Evolutionary conservation across 164 flowering plant genomes (phyloP).

Genomic region (Cinnamomum chago): DNA sequence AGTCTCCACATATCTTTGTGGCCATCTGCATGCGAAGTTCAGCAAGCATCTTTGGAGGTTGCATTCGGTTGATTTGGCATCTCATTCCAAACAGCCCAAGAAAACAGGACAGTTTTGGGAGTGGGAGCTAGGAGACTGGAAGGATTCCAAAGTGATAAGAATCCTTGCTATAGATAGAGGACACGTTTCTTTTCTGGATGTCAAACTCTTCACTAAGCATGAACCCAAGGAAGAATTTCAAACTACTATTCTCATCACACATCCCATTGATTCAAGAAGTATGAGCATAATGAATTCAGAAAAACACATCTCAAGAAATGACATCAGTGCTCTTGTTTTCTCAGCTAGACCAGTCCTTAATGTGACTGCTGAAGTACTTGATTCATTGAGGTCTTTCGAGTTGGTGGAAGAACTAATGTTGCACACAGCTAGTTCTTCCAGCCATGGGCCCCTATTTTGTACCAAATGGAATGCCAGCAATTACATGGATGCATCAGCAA

Average conservation of each 20-base stretch:
- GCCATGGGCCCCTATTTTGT: constrained; percentile 6
- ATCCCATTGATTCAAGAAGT: constrained; percentile 20
- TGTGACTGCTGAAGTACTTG: constrained; percentile 18
- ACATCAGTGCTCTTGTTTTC: constrained; percentile 17
- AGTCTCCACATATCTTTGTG: constrained; percentile 17
- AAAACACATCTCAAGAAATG: constrained; percentile 2
- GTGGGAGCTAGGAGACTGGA: constrained; percentile 26
- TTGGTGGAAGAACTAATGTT: constrained; percentile 17
- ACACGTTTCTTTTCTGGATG: constrained; percentile 16
- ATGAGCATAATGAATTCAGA: constrained; percentile 5
- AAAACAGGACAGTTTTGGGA: constrained; percentile 14
- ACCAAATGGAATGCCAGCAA: constrained; percentile 10
- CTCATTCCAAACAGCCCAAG: constrained; percentile 2
- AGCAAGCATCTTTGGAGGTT: constrained; percentile 19
- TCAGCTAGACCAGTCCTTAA: constrained; percentile 7
- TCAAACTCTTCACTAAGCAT: background rate
- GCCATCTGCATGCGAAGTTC: constrained; percentile 21
- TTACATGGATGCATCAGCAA: constrained; percentile 12
- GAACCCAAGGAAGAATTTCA: constrained; percentile 4
- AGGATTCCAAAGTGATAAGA: constrained; percentile 18
- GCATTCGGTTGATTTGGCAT: constrained; percentile 10
- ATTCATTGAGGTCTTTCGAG: constrained; percentile 5
- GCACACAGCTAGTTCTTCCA: background rate
- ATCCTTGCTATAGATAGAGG: constrained; percentile 19
- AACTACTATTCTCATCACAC: constrained; percentile 14